Evolutionary conservation across 2,329 filamentous ascomycete genomes (phyloP).

Genomic region (Boeremia lycopersici): DNA sequence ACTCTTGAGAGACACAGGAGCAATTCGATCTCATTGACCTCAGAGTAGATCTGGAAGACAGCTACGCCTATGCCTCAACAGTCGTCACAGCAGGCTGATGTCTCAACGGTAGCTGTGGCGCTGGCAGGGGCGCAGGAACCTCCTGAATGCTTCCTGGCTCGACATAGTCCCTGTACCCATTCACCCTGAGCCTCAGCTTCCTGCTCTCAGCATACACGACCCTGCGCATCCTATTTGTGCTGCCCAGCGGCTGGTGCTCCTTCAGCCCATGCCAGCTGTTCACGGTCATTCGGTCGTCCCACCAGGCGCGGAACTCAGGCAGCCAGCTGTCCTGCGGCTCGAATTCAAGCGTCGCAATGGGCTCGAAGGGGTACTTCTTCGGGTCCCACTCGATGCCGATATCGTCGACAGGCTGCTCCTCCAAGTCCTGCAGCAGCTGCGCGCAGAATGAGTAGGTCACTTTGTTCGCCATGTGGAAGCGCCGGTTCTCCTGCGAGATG

Average conservation of each 20-base stretch:
- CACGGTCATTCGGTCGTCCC: conserved; percentile 49
- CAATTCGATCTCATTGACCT: no score
- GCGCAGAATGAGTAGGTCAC: conserved; percentile 49
- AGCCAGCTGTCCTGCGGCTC: conserved; percentile 49
- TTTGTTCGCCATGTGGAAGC: conserved; percentile 27
- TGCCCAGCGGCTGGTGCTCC: conserved; percentile 48
- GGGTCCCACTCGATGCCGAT: conserved; percentile 53
- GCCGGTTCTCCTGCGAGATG: conserved; percentile 30
- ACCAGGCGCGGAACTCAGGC: conserved; percentile 50
- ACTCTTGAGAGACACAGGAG: no score
- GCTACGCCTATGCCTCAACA: conserved; percentile 12
- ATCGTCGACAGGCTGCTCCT: conserved; percentile 49
- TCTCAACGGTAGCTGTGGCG: conserved; percentile 24
- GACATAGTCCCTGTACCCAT: conserved; percentile 49
- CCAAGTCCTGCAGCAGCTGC: conserved; percentile 54
- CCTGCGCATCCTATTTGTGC: conserved; percentile 49
- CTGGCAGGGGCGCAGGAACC: conserved; percentile 38
- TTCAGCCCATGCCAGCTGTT: conserved; percentile 51
- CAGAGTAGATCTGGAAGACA: no score
- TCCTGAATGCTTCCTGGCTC: conserved; percentile 47
- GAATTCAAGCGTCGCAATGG: conserved; percentile 52
- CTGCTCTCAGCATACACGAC: conserved; percentile 51
- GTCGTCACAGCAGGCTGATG: conserved; percentile 27
- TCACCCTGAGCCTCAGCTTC: conserved; percentile 48
- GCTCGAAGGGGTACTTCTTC: conserved; percentile 56